Conservation (phyloP, 257 asterid species). For the Scutellaria baicalensis region DNA sequence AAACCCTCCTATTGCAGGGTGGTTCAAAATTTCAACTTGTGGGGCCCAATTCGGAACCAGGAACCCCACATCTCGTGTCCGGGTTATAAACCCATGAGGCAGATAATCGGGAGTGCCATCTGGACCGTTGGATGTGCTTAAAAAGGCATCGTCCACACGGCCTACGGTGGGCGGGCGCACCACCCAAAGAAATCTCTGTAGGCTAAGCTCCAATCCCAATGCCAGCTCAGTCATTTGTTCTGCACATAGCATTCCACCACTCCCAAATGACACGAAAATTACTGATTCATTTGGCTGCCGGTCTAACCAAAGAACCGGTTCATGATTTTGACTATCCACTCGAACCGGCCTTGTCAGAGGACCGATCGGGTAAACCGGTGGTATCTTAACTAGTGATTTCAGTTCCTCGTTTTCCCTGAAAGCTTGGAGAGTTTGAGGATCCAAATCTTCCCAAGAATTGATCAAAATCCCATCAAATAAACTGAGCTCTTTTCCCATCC, state of each 20-base stretch:
- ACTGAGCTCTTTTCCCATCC: conserved; percentile 9
- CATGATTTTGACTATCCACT: not conserved
- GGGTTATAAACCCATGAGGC: conserved; percentile 38
- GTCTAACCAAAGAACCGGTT: conserved; percentile 38
- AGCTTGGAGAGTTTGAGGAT: conserved; percentile 41
- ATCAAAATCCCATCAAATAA: conserved; percentile 52
- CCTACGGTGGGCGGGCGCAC: conserved; percentile 37
- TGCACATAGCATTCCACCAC: conserved; percentile 46
- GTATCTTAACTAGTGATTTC: conserved; percentile 9
- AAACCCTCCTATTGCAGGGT: conserved; percentile 51
- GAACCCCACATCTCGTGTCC: conserved; percentile 24
- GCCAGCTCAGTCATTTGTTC: conserved; percentile 52
- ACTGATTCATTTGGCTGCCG: conserved; percentile 53
- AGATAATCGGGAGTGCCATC: conserved; percentile 21
- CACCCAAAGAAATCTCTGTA: conserved; percentile 60
- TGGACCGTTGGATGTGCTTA: conserved; percentile 9
- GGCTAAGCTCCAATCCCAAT: conserved; percentile 55
- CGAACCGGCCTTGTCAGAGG: conserved; percentile 38
- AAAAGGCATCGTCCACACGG: conserved; percentile 36
- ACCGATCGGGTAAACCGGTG: conserved; percentile 62
- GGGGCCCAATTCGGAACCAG: conserved; percentile 37
- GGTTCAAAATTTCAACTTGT: conserved; percentile 42
- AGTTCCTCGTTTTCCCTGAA: conserved; percentile 24
- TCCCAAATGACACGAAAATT: conserved; percentile 57
- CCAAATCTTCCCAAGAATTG: conserved; percentile 61